phyloP scores from a whole-genome alignment of 257 asterid genomes.

The Solanum okadae region DNA sequence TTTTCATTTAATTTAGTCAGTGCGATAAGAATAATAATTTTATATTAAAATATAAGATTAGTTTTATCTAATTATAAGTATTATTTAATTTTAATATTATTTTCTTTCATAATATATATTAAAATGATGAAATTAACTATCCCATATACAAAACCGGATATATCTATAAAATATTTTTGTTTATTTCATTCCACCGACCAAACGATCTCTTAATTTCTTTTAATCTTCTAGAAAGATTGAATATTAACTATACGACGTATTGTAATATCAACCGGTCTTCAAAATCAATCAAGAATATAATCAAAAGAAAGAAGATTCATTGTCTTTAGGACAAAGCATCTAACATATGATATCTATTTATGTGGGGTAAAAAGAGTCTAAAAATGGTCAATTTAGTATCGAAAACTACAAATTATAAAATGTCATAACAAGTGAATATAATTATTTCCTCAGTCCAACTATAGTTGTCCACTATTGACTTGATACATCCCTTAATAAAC shows the following conservation, averaged over 20 bases:
- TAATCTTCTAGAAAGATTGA: not conserved
- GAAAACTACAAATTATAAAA: not conserved
- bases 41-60: too few species aligned
- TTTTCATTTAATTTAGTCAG: too few species aligned
- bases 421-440: not conserved
- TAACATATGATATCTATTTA: not conserved
- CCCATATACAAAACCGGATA: not conserved
- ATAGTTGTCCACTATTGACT: too few species aligned
- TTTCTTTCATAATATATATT: too few species aligned
- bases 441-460: too few species aligned
- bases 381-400: not conserved
- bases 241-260: not conserved
- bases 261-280: not conserved
- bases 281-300: not conserved
- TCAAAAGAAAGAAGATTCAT: not conserved
- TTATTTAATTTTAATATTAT: not conserved
- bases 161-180: not conserved
- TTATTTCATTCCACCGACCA: not conserved
- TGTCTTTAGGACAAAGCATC: not conserved
- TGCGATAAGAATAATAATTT: not conserved
- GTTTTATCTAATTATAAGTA: not conserved
- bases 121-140: not conserved
- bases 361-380: not conserved
- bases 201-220: not conserved
- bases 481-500: too few species aligned